These are phyloP conservation scores for Phytophthora tubulina DNA, from an alignment of 352 stramenopile genomes.

Conservation along the genomic window DNA sequence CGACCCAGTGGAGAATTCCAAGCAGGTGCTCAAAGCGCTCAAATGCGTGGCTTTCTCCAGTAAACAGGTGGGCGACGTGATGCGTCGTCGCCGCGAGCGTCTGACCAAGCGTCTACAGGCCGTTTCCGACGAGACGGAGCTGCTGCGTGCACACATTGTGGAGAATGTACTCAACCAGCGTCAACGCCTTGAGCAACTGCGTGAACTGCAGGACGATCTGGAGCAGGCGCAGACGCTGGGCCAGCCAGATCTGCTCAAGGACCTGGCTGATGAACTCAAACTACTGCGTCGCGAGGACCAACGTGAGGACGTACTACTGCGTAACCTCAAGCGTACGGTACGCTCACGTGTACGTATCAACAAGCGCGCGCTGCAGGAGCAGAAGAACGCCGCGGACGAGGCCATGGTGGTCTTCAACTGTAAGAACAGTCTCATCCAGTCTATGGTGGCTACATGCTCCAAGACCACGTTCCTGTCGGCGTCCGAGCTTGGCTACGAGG, in stretches of 20 bases:
- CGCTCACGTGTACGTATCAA: conserved; percentile 46
- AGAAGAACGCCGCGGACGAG: conserved; percentile 53
- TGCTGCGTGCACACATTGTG: conserved; percentile 56
- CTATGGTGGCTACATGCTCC: conserved; percentile 56
- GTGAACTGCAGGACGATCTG: conserved; percentile 63
- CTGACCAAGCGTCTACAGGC: conserved; percentile 51
- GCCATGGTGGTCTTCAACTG: conserved; percentile 54
- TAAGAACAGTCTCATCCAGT: conserved; percentile 75
- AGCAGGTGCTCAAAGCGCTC: conserved; percentile 73
- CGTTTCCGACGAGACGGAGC: conserved; percentile 62
- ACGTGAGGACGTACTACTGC: conserved; percentile 54
- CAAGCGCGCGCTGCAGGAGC: conserved; percentile 45
- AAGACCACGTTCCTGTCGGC: conserved; percentile 44
- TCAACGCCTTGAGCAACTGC: conserved; percentile 54
- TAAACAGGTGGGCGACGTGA: conserved; percentile 69
- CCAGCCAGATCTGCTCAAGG: conserved; percentile 56
- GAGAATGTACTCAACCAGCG: conserved; percentile 65
- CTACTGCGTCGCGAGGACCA: conserved; percentile 59
- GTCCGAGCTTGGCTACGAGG: conserved; percentile 28
- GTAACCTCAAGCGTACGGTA: conserved; percentile 58
- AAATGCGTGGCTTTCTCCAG: conserved; percentile 72
- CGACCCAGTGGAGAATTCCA: conserved; percentile 54
- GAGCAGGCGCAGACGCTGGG: conserved; percentile 64
- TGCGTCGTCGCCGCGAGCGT: conserved; percentile 60
- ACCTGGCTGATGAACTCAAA: conserved; percentile 59